Base-by-base conservation (phyloP, 371 early-diverging fungal species). In the Rhizopus sp. region DNA sequence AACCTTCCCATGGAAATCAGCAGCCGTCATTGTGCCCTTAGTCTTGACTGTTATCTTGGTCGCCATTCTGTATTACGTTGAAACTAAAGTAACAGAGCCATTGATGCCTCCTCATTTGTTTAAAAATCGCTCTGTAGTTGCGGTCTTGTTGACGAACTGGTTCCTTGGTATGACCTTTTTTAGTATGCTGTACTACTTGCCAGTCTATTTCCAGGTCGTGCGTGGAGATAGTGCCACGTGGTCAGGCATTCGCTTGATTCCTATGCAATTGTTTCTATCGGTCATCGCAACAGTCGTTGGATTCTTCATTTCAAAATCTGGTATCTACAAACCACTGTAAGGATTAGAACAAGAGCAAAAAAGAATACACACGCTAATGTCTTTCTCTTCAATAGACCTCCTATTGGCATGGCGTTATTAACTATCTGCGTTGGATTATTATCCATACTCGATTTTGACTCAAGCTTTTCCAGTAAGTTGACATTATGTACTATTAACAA, bases 131-230 rank as follows among this genome's bases (percentile, higher is more conserved):
- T 72, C 76, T 3, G 70, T 86, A 7, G 66, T 71, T 3, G 63
- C 76, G 3, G 63, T 84, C 8, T 66, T 80, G 49, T 39, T 63
- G 0, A 65, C 76, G 8, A 82, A 81, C 10, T 79, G 84, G 59
- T 86, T 81, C 53, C 72, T 84, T 55, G 78, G 86, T 5, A 69
- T 77, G 41, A 61, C 76, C 0, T 88, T 85, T 64, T 87, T 73
- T 54, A 62, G 73, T 37, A 73, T 77, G 0, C 60, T 84, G 5
- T 87, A 79, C 53, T 83, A 81, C 40, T 59, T 89, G 0, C 94
- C 95, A 12, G 72, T 91, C 8, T 94, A 87, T 70, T 91, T 90
- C 72, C 90, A 89, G 60, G 83, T 92, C 37, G 90, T 91, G 8
- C 68, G 68, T 35, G 70, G 71, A 7, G 73, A 77, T 41, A 54